Base-by-base conservation (phyloP, 805 yeast species). In the Starmerella scarabaei region DNA sequence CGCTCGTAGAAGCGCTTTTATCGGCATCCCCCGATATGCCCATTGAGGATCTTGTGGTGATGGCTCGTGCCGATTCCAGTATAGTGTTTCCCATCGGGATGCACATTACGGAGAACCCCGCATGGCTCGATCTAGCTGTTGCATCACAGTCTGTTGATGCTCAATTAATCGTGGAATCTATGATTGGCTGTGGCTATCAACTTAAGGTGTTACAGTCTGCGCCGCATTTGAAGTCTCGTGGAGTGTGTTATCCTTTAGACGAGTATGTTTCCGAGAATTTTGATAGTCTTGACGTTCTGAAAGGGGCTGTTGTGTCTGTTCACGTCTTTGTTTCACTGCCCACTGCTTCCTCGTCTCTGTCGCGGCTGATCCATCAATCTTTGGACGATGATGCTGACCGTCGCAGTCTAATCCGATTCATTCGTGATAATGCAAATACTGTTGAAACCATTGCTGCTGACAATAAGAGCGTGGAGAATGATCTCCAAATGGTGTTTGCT, bases 71-170 rank as follows among this genome's bases (percentile, higher is more conserved):
- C 4, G 37, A 41, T n/a, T 27, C 30, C 2, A 32, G 21, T 4
- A 17, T 43, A 1, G 1, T 24, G n/a, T 6, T 40, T 7, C 47
- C 44, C 5, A 15, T 3, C 12, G 23, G 18, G 3, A 4, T 30
- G 4, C 40, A 36, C 3, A 34, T 40, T 2, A 33, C 21, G 3
- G 27, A 38, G 9, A 38, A 31, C 16, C 40, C 38, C 2, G 31
- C 12, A 5, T 47, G 51, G 51, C 18, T 50, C 1, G 33, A 36
- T 1, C 39, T 49, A 6, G 53, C 53, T 4, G 28, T 41, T 11
- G 23, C 21, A 1, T 45, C 54, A 2, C 11, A 35, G 6, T 36
- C 21, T 2, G 48, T 31, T 3, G 38, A 49, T 27, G 21, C 50
- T 0, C 51, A 49, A 21, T 14, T 19, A 3, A 37, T 51, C 15